phyloP scores from a whole-genome alignment of 495 filamentous ascomycete genomes.

The Aspergillus heteromorphus region DNA sequence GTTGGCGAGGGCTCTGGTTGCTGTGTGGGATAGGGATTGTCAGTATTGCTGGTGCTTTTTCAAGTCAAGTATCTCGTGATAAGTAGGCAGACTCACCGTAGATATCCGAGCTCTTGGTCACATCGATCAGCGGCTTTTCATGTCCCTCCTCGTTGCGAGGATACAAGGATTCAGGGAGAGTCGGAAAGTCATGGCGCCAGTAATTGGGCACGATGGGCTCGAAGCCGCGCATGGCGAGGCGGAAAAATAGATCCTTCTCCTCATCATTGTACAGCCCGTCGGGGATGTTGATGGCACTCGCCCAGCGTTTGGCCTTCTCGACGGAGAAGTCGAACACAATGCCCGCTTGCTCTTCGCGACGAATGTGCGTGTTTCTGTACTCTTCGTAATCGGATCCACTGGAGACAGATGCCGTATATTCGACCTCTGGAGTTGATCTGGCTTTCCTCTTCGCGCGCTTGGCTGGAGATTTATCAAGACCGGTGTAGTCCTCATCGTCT shows the following conservation, averaged over 20 bases:
- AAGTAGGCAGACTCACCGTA: slow-evolving; percentile 23
- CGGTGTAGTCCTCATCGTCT: no score
- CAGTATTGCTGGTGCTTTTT: background rate
- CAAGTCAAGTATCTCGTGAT: no score
- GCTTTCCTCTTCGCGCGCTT: background rate
- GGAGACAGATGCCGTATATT: no score
- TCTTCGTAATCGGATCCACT: slow-evolving; percentile 7
- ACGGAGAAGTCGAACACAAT: slow-evolving; percentile 24
- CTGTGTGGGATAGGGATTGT: slow-evolving; percentile 10
- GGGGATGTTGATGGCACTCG: slow-evolving; percentile 22
- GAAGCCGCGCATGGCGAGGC: slow-evolving; percentile 52
- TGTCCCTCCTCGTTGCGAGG: slow-evolving; percentile 25
- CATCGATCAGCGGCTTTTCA: slow-evolving; percentile 43
- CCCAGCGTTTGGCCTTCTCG: slow-evolving; percentile 27
- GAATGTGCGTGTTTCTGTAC: slow-evolving; percentile 6
- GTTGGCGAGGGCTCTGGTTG: slow-evolving; percentile 31
- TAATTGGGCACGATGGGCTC: slow-evolving; percentile 51
- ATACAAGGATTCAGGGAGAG: slow-evolving; percentile 55
- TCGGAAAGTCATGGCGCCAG: slow-evolving; percentile 58
- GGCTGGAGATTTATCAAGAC: no score
- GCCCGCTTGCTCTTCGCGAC: slow-evolving; percentile 16
- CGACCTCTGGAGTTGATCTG: background rate
- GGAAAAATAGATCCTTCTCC: slow-evolving; percentile 51
- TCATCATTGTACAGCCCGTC: slow-evolving; percentile 38
- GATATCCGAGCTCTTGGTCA: slow-evolving; percentile 27